A percentile compares a stretch with the other conserved stretches of the same genome.
Conservation (phyloP, 1,284 basidiomycete species). For the Apiotrichum akiyoshidainum region DNA sequence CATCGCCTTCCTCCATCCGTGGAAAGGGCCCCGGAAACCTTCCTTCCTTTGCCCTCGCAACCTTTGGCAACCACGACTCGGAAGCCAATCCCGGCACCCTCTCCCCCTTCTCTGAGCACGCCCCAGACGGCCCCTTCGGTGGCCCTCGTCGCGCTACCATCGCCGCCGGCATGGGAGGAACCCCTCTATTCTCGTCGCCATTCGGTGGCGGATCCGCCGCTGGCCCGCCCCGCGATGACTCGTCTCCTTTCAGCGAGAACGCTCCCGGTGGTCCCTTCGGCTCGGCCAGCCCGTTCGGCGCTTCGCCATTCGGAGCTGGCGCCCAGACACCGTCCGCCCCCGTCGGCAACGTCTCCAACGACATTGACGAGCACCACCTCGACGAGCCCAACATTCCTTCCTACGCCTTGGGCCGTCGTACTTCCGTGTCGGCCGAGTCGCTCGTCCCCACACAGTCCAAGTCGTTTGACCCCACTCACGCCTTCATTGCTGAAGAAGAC, state of each 20-base stretch:
- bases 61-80: conserved; percentile 39
- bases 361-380: conserved; percentile 19
- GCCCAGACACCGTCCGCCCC: conserved; percentile 59
- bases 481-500: conserved; percentile 42
- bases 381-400: conserved; percentile 44
- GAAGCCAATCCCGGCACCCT: conserved; percentile 50
- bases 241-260: conserved; percentile 31
- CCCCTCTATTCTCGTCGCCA: conserved; percentile 24
- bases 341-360: conserved; percentile 45
- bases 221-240: conserved; percentile 7
- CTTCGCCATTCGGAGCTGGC: conserved; percentile 42
- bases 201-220: conserved; percentile 20
- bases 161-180: conserved; percentile 15
- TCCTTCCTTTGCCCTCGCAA: conserved; percentile 59
- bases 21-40: conserved; percentile 66
- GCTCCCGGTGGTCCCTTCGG: conserved; percentile 20
- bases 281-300: conserved; percentile 18
- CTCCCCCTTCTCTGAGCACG: conserved; percentile 50
- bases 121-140: conserved; percentile 45
- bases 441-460: conserved; percentile 70
- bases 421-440: conserved; percentile 95
- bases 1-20: conserved; percentile 7
- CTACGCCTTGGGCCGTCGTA: conserved; percentile 81
- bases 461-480: conserved; percentile 26
- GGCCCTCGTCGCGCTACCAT: conserved; percentile 34